These are phyloP conservation scores for Tolypocladium tundrense DNA, from an alignment of 2,329 filamentous ascomycete genomes.

Conservation along the genomic window DNA sequence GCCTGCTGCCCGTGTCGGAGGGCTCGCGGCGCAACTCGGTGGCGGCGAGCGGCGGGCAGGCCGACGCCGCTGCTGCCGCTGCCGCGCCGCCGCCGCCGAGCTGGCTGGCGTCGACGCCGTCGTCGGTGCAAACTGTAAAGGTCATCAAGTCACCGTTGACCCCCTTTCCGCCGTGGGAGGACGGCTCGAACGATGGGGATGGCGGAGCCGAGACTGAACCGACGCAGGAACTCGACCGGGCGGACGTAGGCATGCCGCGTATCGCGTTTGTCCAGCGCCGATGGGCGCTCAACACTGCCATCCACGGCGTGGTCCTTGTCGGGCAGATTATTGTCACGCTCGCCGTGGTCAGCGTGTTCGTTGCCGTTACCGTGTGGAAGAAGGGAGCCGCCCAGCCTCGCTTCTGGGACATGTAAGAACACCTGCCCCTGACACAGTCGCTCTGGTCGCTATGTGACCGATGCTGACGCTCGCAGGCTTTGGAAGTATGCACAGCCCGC, in stretches of 20 bases:
- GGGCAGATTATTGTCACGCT: background rate
- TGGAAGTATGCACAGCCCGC: constrained; percentile 13
- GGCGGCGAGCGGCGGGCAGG: background rate
- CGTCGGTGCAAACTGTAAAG: constrained; percentile 1
- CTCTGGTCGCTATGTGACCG: no score
- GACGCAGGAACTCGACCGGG: constrained; percentile 1
- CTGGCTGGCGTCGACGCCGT: constrained; percentile 1
- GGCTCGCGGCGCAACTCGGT: background rate
- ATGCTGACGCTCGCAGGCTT: constrained; percentile 11
- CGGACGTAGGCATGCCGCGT: no score
- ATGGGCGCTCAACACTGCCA: background rate
- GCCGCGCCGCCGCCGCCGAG: background rate
- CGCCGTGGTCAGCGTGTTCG: background rate
- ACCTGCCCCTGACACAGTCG: no score
- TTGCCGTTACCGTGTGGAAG: background rate
- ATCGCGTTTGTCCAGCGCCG: background rate
- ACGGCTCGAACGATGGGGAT: constrained; percentile 1
- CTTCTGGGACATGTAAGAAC: background rate
- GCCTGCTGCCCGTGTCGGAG: constrained; percentile 1
- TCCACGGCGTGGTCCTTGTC: background rate
- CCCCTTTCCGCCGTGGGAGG: constrained; percentile 15
- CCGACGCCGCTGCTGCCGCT: background rate
- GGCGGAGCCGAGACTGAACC: background rate
- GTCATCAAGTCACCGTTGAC: constrained; percentile 11
- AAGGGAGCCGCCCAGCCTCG: background rate